Evolutionary conservation across 2,329 filamentous ascomycete species (phyloP), one percentile per base, ranked within the genome.

Genomic region (Bretziella fagacearum): DNA sequence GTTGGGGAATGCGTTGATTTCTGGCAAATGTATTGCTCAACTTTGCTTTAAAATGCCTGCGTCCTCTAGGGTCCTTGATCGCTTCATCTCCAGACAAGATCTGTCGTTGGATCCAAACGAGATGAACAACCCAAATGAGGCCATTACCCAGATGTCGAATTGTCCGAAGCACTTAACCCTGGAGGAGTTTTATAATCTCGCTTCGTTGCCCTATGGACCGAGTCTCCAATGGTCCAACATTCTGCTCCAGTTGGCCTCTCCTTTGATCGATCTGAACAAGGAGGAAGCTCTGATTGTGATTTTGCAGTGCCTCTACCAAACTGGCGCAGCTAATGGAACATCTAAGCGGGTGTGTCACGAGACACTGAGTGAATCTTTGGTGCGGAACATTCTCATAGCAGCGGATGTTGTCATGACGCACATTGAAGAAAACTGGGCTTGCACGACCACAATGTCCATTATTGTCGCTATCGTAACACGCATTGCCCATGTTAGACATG

Each of bases 171-270:
- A 65, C 18, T 59, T 81, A 47, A 62, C 67, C 0, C 49, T 74
- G 0, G 65, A 68, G 0, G 73, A 81, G 46, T 79, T 66, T 55
- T 69, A 71, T 44, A 61, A 65, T 0, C 65, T 78, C n/a, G 61
- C 63, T 0, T 55, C 64, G 0, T 52, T 79, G 2, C 63, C 68
- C 0, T 55, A 68, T 1, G 73, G 73, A 0, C 49, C 62, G 15
- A 54, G 57, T 1, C 57, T 76, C 6, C 70, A 74, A 44, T 79
- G 73, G 69, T 54, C 62, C 6, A 79, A 77, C 46, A 66, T 80
- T 2, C 54, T 74, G 0, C 54, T 62, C 1, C 67, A 77, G 53
- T 56, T 80, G 2, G 56, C 59, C 0, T 58, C 61, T 1, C 65
- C 68, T 0, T 60, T 60, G 1, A 45, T 80, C 0, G 66, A 74